These are phyloP conservation scores for Cryptomeria japonica DNA, from an alignment of 75 land plant species.

Conservation along the genomic window DNA sequence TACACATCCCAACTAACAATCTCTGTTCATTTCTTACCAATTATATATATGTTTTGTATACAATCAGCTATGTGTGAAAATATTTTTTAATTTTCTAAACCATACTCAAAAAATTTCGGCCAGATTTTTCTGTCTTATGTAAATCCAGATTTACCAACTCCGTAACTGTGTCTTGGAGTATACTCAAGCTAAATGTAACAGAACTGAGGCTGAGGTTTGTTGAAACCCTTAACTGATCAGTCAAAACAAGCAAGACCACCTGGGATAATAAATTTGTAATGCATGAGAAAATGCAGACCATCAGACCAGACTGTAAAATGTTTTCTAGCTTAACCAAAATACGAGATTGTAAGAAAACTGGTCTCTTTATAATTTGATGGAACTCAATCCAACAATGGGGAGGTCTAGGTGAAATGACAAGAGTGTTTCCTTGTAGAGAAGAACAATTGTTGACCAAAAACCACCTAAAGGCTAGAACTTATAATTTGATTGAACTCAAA, in stretches of 20 bases:
- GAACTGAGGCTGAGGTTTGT: too few relatives aligned
- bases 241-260: not conserved
- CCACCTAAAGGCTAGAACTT: not conserved
- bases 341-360: not conserved
- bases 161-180: not conserved
- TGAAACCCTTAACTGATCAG: too few relatives aligned
- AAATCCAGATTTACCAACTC: not conserved
- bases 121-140: too few relatives aligned
- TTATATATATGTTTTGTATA: too few relatives aligned
- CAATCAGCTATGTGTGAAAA: too few relatives aligned
- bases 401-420: not conserved
- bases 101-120: not conserved
- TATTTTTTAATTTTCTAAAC: too few relatives aligned
- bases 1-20: not conserved
- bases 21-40: not conserved
- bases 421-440: not conserved
- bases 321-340: not conserved
- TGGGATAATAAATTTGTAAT: not conserved
- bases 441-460: not conserved
- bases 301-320: not conserved
- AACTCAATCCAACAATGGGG: not conserved
- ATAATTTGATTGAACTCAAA: not conserved
- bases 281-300: not conserved
- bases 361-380: not conserved
- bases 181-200: too few relatives aligned